These are phyloP conservation scores for Kwoniella newhampshirensis DNA, from an alignment of 768 basidiomycete species.

Conservation along the genomic window DNA sequence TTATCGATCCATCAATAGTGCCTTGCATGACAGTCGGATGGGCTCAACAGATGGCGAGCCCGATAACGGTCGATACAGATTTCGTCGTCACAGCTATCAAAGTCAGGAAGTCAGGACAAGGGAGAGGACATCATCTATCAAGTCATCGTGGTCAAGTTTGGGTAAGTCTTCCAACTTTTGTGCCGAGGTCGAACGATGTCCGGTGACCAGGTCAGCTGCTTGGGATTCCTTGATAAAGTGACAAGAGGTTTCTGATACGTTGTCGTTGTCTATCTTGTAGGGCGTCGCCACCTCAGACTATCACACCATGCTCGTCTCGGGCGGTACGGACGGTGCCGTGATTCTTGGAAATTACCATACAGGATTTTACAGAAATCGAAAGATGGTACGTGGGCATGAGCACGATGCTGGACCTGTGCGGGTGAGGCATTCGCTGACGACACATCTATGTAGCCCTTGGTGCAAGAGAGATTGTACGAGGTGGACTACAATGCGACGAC, in stretches of 20 bases:
- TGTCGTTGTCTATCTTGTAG: constrained; percentile 56
- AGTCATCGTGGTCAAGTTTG: constrained; percentile 68
- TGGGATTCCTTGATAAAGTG: no score
- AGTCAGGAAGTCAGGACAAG: constrained; percentile 10
- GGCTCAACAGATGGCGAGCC: constrained; percentile 26
- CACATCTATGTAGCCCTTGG: constrained; percentile 20
- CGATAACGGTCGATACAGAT: constrained; percentile 31
- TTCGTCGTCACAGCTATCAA: constrained; percentile 23
- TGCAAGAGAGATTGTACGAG: constrained; percentile 63
- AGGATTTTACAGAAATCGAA: constrained; percentile 23
- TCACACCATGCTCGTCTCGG: constrained; percentile 80
- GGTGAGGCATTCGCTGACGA: no score
- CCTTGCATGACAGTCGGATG: constrained; percentile 33
- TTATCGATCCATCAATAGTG: no score
- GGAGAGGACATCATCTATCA: constrained; percentile 1
- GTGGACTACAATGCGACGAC: constrained; percentile 79
- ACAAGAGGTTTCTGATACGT: no score
- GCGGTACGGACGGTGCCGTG: constrained; percentile 73
- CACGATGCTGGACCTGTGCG: constrained; percentile 61
- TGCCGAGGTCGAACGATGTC: background rate
- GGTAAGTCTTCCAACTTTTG: constrained; percentile 59
- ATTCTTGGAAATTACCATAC: constrained; percentile 31
- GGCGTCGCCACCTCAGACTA: constrained; percentile 73
- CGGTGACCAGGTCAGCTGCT: no score
- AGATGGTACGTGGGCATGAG: constrained; percentile 23